Evolutionary conservation across 1,139 yeast species (phyloP).

Genomic region (Yamadazyma sp.): DNA sequence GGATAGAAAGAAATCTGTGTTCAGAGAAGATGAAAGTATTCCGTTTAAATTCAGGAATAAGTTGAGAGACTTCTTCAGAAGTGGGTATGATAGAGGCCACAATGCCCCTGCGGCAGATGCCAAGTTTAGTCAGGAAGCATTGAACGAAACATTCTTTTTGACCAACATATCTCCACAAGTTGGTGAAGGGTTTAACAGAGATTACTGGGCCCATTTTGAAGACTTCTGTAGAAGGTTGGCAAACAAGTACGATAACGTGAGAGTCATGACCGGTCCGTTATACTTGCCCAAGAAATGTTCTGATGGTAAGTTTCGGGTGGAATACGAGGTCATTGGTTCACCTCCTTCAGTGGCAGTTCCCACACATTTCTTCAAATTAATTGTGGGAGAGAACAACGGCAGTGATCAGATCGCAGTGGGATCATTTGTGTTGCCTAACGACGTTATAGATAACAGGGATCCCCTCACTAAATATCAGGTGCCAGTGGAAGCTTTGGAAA

Average conservation of each 20-base stretch:
- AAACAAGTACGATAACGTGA: constrained; percentile 62
- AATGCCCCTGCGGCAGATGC: constrained; percentile 99
- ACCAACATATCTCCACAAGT: constrained; percentile 96
- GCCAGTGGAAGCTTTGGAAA: constrained; percentile 86
- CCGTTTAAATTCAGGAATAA: constrained; percentile 76
- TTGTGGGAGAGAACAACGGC: constrained; percentile 71
- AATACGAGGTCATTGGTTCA: constrained; percentile 91
- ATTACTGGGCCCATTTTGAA: constrained; percentile 96
- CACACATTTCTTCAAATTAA: constrained; percentile 89
- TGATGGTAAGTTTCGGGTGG: constrained; percentile 68
- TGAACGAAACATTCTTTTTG: constrained; percentile 90
- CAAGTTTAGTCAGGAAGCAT: constrained; percentile 81
- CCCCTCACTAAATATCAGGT: constrained; percentile 79
- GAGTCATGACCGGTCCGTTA: constrained; percentile 92
- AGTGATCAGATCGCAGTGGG: constrained; percentile 68
- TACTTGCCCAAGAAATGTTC: constrained; percentile 77
- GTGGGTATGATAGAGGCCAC: constrained; percentile 97
- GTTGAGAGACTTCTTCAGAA: constrained; percentile 83
- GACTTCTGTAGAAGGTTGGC: constrained; percentile 82
- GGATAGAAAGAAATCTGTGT: constrained; percentile 78
- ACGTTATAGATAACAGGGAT: constrained; percentile 62
- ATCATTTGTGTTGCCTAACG: constrained; percentile 93
- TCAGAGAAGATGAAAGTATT: constrained; percentile 83
- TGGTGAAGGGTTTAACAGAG: constrained; percentile 96
- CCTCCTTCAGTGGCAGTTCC: constrained; percentile 98